These are phyloP conservation scores for Trametes coccinea DNA, from an alignment of 768 basidiomycete species.

Conservation along the genomic window DNA sequence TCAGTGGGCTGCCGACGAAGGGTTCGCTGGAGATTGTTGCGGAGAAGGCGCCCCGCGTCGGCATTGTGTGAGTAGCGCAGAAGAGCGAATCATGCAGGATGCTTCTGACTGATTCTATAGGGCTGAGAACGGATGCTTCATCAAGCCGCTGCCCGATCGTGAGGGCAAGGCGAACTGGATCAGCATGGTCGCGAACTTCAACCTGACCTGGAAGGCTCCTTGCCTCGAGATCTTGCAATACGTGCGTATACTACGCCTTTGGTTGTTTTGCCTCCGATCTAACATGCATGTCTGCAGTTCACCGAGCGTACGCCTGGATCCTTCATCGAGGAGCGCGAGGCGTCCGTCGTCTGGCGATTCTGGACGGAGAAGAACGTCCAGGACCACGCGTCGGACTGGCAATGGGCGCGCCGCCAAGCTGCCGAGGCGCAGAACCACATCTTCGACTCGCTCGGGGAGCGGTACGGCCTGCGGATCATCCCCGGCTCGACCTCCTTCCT, in stretches of 20 bases:
- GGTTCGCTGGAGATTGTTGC: slow-evolving; percentile 66
- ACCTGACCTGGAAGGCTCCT: slow-evolving; percentile 77
- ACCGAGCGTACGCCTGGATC: slow-evolving; percentile 86
- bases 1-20: slow-evolving; percentile 71
- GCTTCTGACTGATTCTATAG: slow-evolving; percentile 35
- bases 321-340: slow-evolving; percentile 80
- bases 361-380: slow-evolving; percentile 54
- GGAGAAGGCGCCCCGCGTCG: slow-evolving; percentile 61
- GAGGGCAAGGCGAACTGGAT: slow-evolving; percentile 57
- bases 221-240: slow-evolving; percentile 85
- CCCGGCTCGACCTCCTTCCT: slow-evolving; percentile 80
- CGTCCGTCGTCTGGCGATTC: slow-evolving; percentile 84
- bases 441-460: slow-evolving; percentile 83
- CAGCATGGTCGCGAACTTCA: slow-evolving; percentile 76
- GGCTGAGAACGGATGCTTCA: slow-evolving; percentile 87
- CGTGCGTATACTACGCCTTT: no score
- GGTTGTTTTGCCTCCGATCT: no score
- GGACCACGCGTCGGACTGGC: slow-evolving; percentile 50
- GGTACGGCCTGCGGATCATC: slow-evolving; percentile 81
- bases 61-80: slow-evolving; percentile 61
- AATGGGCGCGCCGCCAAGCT: slow-evolving; percentile 85
- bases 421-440: slow-evolving; percentile 93
- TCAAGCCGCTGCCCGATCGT: slow-evolving; percentile 52
- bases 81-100: not conserved
- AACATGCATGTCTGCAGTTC: slow-evolving; percentile 51